These are phyloP conservation scores for Adansonia madagascariensis DNA, from an alignment of 441 rosid species.

Conservation along the genomic window DNA sequence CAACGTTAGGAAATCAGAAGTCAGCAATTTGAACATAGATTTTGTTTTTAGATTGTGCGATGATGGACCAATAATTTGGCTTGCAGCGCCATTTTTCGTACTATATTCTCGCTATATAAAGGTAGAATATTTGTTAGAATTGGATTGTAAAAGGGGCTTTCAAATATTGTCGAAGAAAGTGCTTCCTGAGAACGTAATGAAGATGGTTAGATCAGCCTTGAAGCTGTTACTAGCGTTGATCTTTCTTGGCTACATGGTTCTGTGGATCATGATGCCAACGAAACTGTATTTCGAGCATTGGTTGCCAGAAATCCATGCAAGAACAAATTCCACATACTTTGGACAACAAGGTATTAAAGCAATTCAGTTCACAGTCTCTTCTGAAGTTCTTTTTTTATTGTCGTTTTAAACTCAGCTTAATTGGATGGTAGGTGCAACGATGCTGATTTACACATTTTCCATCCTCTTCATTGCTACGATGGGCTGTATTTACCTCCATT, in stretches of 20 bases:
- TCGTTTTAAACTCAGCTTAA: too few relatives aligned
- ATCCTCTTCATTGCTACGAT: constrained; percentile 49
- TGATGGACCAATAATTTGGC: not conserved
- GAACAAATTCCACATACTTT: constrained; percentile 40
- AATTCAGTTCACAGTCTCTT: not conserved
- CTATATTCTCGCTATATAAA: constrained; percentile 1
- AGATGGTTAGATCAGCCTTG: constrained; percentile 30
- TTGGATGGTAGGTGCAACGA: constrained; percentile 33
- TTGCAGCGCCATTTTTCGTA: not conserved
- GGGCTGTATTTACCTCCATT: constrained; percentile 51
- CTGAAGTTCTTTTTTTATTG: not conserved
- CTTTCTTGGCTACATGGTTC: constrained; percentile 49
- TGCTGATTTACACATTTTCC: constrained; percentile 48
- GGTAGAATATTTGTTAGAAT: not conserved
- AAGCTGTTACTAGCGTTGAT: constrained; percentile 28
- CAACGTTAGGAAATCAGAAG: not conserved
- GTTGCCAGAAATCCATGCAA: constrained; percentile 39
- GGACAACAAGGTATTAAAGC: constrained; percentile 44
- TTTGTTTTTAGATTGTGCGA: not conserved
- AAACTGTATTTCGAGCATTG: constrained; percentile 37
- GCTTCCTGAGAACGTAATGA: not conserved
- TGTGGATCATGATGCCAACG: constrained; percentile 55
- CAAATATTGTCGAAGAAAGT: not conserved
- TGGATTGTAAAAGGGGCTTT: not conserved
- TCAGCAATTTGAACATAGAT: not conserved